phyloP scores from a whole-genome alignment of 106 monocot genomes.

The Acanthochlamys bracteata region DNA sequence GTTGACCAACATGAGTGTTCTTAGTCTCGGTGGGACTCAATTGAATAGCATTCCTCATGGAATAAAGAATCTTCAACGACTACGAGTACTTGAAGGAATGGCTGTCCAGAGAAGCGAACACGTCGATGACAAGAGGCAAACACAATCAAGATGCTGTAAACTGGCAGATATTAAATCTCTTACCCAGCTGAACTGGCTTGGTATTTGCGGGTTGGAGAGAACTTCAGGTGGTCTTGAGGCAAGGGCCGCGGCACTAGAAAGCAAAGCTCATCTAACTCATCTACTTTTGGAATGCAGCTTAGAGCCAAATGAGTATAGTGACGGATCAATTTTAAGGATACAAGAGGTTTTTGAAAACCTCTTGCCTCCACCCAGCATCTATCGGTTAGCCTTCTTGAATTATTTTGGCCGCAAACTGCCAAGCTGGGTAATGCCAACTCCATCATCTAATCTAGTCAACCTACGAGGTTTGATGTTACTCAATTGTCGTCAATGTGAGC shows the following conservation, averaged over 20 bases:
- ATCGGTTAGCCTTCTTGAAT: neutral
- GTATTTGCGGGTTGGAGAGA: slow-evolving; percentile 3
- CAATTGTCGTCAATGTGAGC: neutral
- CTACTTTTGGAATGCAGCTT: neutral
- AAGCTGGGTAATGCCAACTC: slow-evolving; percentile 7
- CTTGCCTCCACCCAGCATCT: slow-evolving; percentile 10
- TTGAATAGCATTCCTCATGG: slow-evolving; percentile 10
- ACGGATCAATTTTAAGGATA: neutral
- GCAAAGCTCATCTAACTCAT: neutral
- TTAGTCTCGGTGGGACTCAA: neutral
- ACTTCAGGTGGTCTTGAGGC: neutral
- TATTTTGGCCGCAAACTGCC: slow-evolving; percentile 18
- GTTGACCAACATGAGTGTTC: slow-evolving; percentile 5
- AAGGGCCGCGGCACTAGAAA: neutral
- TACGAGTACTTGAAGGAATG: slow-evolving; percentile 2
- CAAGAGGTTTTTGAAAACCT: slow-evolving; percentile 17
- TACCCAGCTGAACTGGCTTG: neutral
- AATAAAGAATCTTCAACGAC: slow-evolving; percentile 2
- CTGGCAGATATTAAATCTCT: slow-evolving; percentile 15
- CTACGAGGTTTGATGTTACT: neutral
- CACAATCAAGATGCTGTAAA: neutral
- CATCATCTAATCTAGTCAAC: neutral
- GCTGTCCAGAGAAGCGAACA: neutral
- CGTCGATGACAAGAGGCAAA: no score
- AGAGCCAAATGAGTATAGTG: neutral